Evolutionary conservation across 2,329 filamentous ascomycete genomes (phyloP).

Genomic region (Exophiala dermatitidis): DNA sequence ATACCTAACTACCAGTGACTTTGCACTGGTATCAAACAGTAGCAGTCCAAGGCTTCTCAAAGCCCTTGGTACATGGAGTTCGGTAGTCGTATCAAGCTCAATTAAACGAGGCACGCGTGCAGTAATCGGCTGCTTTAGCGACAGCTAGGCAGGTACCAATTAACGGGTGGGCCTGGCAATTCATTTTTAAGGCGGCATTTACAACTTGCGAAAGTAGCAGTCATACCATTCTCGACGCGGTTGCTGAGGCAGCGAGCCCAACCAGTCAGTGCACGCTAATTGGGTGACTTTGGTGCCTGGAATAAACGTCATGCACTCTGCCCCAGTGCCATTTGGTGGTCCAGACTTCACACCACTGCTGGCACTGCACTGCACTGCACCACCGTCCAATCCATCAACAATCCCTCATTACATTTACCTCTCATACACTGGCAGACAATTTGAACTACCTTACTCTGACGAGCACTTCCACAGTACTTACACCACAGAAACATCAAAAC

Average conservation of each 20-base stretch:
- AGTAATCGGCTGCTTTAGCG: no score
- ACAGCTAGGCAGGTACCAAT: no score
- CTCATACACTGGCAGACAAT: neutral
- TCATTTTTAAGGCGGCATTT: neutral
- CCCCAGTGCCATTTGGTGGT: neutral
- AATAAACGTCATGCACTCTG: slow-evolving; percentile 10
- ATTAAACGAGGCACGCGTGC: no score
- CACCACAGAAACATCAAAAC: no score
- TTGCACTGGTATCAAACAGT: no score
- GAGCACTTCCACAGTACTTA: no score
- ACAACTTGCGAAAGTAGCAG: neutral
- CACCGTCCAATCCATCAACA: neutral
- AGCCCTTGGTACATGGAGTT: no score
- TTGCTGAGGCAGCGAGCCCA: slow-evolving; percentile 13
- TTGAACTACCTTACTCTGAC: neutral
- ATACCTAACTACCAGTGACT: no score
- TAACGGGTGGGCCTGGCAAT: no score
- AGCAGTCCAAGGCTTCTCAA: no score
- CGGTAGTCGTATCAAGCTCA: no score
- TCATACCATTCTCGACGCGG: neutral
- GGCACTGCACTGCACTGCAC: neutral
- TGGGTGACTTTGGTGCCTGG: neutral
- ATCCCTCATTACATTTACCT: neutral
- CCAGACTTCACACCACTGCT: neutral
- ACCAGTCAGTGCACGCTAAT: neutral